Conservation (phyloP, 1,284 basidiomycete species). For the Xerocomus alliaceus region DNA sequence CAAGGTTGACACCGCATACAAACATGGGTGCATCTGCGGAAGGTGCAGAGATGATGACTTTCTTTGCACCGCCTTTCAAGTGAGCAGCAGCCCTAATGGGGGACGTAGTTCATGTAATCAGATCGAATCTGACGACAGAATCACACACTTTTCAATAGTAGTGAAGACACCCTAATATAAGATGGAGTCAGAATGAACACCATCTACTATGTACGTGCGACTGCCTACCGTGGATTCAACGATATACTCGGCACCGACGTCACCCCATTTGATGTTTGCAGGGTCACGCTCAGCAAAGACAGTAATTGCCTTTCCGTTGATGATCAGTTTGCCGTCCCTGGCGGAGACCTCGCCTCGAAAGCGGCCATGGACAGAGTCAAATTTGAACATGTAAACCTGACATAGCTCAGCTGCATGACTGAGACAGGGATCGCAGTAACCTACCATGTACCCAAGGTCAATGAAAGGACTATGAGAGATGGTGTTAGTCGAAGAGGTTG, state of each 20-base stretch:
- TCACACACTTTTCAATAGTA: conserved; percentile 78
- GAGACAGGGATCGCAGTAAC: conserved; percentile 6
- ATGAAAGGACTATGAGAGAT: conserved; percentile 29
- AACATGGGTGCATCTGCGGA: conserved; percentile 99
- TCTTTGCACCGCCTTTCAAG: conserved; percentile 99
- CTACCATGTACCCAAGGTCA: conserved; percentile 91
- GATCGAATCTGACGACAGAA: conserved; percentile 4
- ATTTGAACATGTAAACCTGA: conserved; percentile 99
- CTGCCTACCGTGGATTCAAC: conserved; percentile 89
- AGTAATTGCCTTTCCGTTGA: conserved; percentile 82
- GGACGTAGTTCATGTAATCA: background rate
- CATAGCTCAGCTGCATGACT: conserved; percentile 9
- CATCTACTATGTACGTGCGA: background rate
- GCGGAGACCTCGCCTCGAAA: conserved; percentile 87
- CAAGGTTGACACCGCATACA: conserved; percentile 96
- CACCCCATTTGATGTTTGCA: conserved; percentile 84
- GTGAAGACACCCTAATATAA: conserved; percentile 91
- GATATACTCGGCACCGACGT: conserved; percentile 88
- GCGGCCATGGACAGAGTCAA: conserved; percentile 96
- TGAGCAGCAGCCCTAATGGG: conserved; percentile 82
- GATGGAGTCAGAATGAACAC: conserved; percentile 19
- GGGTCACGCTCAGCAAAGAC: conserved; percentile 93
- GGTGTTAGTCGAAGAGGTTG: background rate
- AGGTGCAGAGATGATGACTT: conserved; percentile 99
- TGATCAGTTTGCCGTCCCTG: conserved; percentile 90